A percentile compares a stretch with the other conserved stretches of the same genome.
Evolutionary conservation across 2,329 filamentous ascomycete species (phyloP).

Genomic region (Venturia carpophila): DNA sequence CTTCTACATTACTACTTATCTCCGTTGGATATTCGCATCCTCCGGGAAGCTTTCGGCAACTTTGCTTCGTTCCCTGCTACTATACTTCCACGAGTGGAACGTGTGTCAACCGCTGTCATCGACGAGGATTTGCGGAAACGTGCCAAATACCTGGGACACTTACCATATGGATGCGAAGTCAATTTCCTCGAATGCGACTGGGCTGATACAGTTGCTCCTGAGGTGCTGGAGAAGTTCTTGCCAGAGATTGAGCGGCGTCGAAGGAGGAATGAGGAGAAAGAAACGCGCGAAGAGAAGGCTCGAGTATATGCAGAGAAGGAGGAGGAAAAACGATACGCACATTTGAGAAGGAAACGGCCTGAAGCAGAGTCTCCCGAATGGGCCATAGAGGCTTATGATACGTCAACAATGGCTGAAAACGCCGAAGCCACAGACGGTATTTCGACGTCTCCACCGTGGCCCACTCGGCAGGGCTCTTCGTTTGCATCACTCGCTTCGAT

Average conservation of each 20-base stretch:
- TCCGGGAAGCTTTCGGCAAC: constrained; percentile 79
- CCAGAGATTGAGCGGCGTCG: constrained; percentile 67
- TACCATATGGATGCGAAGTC: constrained; percentile 85
- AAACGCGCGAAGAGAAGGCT: constrained; percentile 77
- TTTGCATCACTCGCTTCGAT: constrained; percentile 66
- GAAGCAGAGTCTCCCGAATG: constrained; percentile 45
- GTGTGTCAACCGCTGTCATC: constrained; percentile 78
- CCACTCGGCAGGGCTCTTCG: constrained; percentile 43
- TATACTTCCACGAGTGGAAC: constrained; percentile 78
- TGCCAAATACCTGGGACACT: constrained; percentile 77
- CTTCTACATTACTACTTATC: constrained; percentile 84
- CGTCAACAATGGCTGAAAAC: constrained; percentile 25
- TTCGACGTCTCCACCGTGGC: constrained; percentile 15
- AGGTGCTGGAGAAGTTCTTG: constrained; percentile 68
- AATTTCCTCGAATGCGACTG: constrained; percentile 90
- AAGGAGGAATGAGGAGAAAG: constrained; percentile 74
- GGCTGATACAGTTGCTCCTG: constrained; percentile 75
- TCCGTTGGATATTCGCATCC: constrained; percentile 81
- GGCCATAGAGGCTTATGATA: constrained; percentile 43
- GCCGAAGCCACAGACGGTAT: constrained; percentile 24
- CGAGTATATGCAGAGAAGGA: constrained; percentile 72
- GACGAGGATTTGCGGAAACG: constrained; percentile 78
- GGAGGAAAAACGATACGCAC: constrained; percentile 62
- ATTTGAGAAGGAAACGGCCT: constrained; percentile 53
- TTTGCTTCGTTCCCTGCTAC: constrained; percentile 79